These are phyloP conservation scores for Perkinsus marinus DNA, from an alignment of 169 alveolate species.

Conservation along the genomic window DNA sequence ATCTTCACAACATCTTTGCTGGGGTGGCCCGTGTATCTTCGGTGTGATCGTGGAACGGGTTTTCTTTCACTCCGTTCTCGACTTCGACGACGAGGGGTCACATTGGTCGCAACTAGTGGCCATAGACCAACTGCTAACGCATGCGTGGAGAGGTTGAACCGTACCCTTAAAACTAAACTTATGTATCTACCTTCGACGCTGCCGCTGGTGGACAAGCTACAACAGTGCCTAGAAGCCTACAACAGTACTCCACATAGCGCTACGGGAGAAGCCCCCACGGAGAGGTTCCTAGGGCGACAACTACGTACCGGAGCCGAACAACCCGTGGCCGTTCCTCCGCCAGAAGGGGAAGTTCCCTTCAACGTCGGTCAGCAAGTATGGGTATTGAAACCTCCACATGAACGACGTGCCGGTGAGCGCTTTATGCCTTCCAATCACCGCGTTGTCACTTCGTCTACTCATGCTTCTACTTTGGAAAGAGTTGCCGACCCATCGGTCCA, in stretches of 20 bases:
- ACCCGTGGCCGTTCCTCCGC: background rate
- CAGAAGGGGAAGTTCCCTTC: background rate
- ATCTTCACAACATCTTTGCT: background rate
- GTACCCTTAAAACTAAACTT: background rate
- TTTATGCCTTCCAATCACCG: background rate
- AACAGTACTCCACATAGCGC: background rate
- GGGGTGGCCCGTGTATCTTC: background rate
- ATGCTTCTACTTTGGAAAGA: background rate
- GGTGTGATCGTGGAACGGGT: background rate
- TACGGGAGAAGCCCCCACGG: background rate
- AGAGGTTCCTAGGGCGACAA: background rate
- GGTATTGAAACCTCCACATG: background rate
- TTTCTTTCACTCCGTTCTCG: background rate
- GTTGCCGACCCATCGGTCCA: background rate
- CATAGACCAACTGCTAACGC: background rate
- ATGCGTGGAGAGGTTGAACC: background rate
- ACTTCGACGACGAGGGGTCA: background rate
- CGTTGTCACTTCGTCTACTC: background rate
- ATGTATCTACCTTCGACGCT: background rate
- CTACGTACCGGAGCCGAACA: background rate
- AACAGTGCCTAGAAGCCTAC: background rate
- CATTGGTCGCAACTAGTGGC: background rate
- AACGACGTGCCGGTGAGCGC: background rate
- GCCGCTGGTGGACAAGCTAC: background rate
- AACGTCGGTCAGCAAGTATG: background rate